Percentiles rank a stretch among this genome's conserved stretches.
These are phyloP conservation scores for Candida fluviatilis DNA, from an alignment of 805 yeast species.

Conservation along the genomic window DNA sequence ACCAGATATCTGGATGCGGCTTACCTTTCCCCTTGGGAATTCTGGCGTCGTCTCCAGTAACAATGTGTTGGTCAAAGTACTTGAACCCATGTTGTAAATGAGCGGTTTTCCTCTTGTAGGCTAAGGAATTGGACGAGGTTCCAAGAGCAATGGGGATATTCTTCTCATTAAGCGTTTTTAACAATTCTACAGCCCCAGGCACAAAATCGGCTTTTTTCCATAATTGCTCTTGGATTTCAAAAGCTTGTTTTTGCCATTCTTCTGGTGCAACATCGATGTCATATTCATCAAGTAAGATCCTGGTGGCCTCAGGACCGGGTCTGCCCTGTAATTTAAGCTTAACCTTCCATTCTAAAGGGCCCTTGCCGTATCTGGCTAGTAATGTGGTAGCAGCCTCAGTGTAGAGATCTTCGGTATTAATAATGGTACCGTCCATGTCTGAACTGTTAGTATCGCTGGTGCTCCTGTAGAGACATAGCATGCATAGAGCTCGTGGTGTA, in stretches of 20 bases:
- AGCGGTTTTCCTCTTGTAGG: slow-evolving; percentile 66
- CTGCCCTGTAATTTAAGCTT: slow-evolving; percentile 86
- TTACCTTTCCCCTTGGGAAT: slow-evolving; percentile 86
- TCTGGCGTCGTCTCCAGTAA: slow-evolving; percentile 86
- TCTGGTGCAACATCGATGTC: slow-evolving; percentile 62
- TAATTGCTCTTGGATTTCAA: slow-evolving; percentile 47
- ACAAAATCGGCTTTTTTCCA: slow-evolving; percentile 68
- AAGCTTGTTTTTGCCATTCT: slow-evolving; percentile 51
- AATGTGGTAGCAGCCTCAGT: slow-evolving; percentile 72
- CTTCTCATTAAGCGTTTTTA: slow-evolving; percentile 47
- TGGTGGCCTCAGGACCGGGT: slow-evolving; percentile 77
- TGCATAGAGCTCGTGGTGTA: too few species aligned
- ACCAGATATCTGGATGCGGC: slow-evolving; percentile 93
- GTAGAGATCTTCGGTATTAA: slow-evolving; percentile 90
- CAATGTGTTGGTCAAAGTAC: slow-evolving; percentile 58
- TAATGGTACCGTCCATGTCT: slow-evolving; percentile 94
- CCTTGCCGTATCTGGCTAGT: slow-evolving; percentile 65
- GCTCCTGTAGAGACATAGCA: not conserved
- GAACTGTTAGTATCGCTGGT: slow-evolving; percentile 12
- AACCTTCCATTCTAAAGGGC: slow-evolving; percentile 85
- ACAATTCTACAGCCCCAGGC: slow-evolving; percentile 80
- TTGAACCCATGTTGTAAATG: slow-evolving; percentile 64
- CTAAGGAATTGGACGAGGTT: slow-evolving; percentile 68
- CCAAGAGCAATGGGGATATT: slow-evolving; percentile 84
- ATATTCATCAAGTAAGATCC: slow-evolving; percentile 62